These are phyloP conservation scores for Ramalina intermedia DNA, from an alignment of 495 filamentous ascomycete genomes.

Conservation along the genomic window DNA sequence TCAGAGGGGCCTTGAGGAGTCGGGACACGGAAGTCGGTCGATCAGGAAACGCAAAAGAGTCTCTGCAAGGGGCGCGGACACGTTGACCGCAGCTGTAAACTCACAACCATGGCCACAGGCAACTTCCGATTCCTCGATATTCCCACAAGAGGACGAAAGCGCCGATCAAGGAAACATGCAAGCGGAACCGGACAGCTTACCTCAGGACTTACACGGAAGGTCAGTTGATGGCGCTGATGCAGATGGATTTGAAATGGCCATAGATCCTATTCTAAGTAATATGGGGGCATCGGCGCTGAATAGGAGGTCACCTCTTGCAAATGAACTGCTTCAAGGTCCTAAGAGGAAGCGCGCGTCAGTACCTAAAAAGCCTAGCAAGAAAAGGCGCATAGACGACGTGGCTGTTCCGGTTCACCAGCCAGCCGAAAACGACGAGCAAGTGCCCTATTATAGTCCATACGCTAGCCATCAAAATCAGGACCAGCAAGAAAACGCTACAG, in stretches of 20 bases:
- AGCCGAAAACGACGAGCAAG: background rate
- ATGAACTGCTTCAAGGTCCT: background rate
- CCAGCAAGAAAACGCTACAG: background rate
- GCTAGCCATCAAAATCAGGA: slow-evolving; percentile 1
- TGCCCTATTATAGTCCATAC: slow-evolving; percentile 8
- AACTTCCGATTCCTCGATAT: background rate
- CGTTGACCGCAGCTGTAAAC: background rate
- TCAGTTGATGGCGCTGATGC: no score
- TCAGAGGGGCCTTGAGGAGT: background rate
- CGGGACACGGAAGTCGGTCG: background rate
- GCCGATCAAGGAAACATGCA: background rate
- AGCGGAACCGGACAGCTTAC: slow-evolving; percentile 1
- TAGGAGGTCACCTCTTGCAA: background rate
- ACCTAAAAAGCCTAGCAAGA: slow-evolving; percentile 1
- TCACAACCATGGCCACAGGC: slow-evolving; percentile 6
- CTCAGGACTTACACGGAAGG: background rate
- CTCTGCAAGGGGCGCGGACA: background rate
- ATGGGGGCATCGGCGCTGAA: background rate
- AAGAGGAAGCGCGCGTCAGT: background rate
- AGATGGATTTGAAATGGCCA: slow-evolving; percentile 5
- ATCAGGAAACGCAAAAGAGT: background rate
- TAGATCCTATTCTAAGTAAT: slow-evolving; percentile 6
- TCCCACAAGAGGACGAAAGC: background rate
- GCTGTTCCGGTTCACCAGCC: background rate
- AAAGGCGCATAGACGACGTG: slow-evolving; percentile 7